phyloP scores from a whole-genome alignment of 345 rosid species.

The Eutrema yunnanense region DNA sequence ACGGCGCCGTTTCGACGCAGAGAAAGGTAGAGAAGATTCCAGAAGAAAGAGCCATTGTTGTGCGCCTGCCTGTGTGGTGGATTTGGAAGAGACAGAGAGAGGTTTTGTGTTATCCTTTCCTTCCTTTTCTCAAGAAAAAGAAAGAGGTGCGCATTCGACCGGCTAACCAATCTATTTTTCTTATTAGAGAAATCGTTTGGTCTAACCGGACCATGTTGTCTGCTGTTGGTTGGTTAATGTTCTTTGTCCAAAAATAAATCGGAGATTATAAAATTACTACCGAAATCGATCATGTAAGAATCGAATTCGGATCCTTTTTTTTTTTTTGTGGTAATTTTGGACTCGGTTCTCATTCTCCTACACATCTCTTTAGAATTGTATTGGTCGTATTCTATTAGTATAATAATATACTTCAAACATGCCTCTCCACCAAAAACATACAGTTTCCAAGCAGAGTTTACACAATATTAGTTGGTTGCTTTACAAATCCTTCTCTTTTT shows the following conservation, averaged over 20 bases:
- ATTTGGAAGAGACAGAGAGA: not conserved
- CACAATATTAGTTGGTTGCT: not conserved
- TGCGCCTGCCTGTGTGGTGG: not conserved
- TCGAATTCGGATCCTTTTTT: not conserved
- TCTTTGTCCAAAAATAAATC: too few species aligned
- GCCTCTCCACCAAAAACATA: not conserved
- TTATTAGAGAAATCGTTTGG: too few species aligned
- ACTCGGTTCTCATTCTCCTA: not conserved
- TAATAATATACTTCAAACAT: not conserved
- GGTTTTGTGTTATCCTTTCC: constrained; percentile 46
- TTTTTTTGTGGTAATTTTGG: not conserved
- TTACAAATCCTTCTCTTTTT: not conserved
- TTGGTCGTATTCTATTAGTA: not conserved
- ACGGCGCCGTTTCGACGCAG: constrained; percentile 37
- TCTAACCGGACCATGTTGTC: not conserved
- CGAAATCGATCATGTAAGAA: not conserved
- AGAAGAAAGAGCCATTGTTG: constrained; percentile 46
- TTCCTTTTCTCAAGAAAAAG: not conserved
- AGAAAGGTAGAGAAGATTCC: constrained; percentile 37
- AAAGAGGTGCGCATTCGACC: not conserved
- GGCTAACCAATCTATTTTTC: too few species aligned
- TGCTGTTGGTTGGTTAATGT: too few species aligned
- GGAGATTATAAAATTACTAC: too few species aligned
- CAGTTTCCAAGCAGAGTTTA: not conserved
- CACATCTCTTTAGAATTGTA: not conserved